Conservation (phyloP, 805 yeast species). For the Candida boleticola region DNA sequence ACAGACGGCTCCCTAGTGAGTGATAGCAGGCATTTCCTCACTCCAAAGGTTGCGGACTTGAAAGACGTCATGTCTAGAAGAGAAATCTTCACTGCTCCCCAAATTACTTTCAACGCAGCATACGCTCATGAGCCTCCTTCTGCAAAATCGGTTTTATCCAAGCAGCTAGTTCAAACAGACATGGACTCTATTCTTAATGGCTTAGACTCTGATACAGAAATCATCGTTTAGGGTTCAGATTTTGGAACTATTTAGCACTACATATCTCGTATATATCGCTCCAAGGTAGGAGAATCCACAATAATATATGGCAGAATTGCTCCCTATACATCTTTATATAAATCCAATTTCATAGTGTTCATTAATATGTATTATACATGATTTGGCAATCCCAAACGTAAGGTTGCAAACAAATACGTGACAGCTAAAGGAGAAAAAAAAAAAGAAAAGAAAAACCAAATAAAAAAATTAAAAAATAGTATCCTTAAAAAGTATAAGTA, state of each 20-base stretch:
- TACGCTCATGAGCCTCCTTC: background rate
- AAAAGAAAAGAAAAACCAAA: conserved; percentile 1
- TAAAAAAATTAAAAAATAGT: no score
- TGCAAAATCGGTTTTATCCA: conserved; percentile 23
- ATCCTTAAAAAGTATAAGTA: background rate
- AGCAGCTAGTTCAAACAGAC: conserved; percentile 31
- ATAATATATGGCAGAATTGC: no score
- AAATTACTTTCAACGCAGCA: background rate
- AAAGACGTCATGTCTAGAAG: conserved; percentile 24
- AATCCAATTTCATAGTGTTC: no score
- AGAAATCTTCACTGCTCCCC: conserved; percentile 2
- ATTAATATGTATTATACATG: no score
- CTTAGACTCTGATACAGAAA: conserved; percentile 31
- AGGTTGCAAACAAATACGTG: background rate
- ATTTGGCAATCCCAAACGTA: no score
- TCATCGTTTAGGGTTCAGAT: no score
- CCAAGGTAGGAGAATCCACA: no score
- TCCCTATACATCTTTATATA: no score
- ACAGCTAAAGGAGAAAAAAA: background rate
- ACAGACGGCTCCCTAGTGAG: conserved; percentile 17
- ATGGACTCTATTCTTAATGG: conserved; percentile 33
- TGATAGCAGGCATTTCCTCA: conserved; percentile 10
- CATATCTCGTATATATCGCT: no score
- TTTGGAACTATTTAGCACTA: no score
- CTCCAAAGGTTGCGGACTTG: conserved; percentile 38